These are phyloP conservation scores for Vitis vinifera DNA, from an alignment of 164 flowering plant genomes.

Conservation along the genomic window DNA sequence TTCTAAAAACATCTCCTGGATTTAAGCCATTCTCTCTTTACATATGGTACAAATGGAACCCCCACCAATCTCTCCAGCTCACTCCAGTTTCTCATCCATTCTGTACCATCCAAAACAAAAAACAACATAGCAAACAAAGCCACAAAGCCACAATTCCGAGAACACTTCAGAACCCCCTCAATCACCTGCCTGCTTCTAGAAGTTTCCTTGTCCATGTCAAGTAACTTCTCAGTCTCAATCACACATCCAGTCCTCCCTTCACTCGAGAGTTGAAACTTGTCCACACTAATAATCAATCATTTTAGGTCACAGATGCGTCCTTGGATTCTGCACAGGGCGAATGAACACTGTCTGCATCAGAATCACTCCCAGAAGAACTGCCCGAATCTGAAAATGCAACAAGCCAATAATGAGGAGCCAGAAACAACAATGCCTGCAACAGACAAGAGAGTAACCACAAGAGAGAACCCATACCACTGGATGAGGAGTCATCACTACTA, in stretches of 20 bases:
- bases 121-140: neutral
- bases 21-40: neutral
- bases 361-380: constrained; percentile 61
- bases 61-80: neutral
- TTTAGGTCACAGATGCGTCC: constrained; percentile 4
- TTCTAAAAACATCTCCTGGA: neutral
- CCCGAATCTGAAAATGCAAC: constrained; percentile 22
- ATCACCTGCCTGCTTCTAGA: neutral
- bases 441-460: neutral
- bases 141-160: neutral
- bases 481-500: constrained; percentile 23
- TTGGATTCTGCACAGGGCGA: constrained; percentile 21
- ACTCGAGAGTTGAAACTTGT: neutral
- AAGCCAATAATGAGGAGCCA: no score
- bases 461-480: constrained; percentile 24
- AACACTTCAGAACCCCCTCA: neutral
- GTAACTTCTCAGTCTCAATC: neutral
- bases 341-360: constrained; percentile 65
- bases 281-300: neutral
- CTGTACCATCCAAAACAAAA: neutral
- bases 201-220: neutral
- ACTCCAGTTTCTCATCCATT: neutral
- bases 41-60: neutral
- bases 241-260: neutral
- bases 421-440: constrained; percentile 7